Evolutionary conservation across 768 basidiomycete genomes (phyloP).

Genomic region (Leccinellum rugosiceps): DNA sequence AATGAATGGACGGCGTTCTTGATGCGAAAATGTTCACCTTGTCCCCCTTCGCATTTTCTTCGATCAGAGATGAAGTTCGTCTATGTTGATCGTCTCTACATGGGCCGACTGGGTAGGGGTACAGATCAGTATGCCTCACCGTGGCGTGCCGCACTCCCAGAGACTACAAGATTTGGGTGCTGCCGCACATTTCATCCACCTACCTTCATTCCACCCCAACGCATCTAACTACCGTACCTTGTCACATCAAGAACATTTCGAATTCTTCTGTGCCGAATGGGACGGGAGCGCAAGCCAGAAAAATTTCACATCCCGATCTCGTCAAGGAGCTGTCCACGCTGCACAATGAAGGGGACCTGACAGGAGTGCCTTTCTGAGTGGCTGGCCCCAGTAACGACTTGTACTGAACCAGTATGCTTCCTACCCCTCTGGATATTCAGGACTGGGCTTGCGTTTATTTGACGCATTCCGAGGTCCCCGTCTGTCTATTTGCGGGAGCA

Average conservation of each 20-base stretch:
- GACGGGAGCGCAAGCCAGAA: background rate
- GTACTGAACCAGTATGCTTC: background rate
- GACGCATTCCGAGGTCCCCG: constrained; percentile 4
- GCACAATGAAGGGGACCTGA: constrained; percentile 4
- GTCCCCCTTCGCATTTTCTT: background rate
- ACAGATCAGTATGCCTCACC: background rate
- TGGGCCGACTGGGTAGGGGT: background rate
- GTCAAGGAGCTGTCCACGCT: constrained; percentile 13
- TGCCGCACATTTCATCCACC: constrained; percentile 11
- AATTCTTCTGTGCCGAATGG: constrained; percentile 2
- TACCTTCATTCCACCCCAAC: constrained; percentile 7
- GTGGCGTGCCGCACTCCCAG: background rate
- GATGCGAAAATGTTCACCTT: background rate
- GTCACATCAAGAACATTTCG: constrained; percentile 15
- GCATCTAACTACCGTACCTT: constrained; percentile 12
- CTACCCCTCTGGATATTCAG: background rate
- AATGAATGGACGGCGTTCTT: background rate
- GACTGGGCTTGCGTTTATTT: constrained; percentile 1
- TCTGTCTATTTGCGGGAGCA: background rate
- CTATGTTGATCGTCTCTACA: background rate
- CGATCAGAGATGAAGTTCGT: background rate
- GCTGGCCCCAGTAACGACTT: background rate
- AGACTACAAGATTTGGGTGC: background rate
- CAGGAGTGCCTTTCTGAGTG: constrained; percentile 4
- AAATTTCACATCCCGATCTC: constrained; percentile 17